Evolutionary conservation across 202 grass and related monocot species (phyloP).

Genomic region (Miscanthus sacchariflorus): DNA sequence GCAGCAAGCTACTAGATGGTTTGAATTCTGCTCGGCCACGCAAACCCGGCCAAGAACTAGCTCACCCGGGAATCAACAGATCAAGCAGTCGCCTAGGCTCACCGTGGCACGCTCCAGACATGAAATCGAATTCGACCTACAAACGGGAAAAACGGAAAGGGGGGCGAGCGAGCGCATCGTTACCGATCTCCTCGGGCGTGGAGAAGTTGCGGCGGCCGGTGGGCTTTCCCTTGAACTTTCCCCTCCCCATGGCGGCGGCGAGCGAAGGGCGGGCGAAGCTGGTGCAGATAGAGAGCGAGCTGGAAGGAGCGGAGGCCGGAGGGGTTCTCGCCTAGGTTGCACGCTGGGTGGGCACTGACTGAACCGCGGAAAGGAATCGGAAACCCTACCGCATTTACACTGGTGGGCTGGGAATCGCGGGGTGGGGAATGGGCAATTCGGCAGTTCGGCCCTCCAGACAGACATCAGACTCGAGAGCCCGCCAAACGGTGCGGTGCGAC

Average conservation of each 20-base stretch:
- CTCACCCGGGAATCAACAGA: constrained; percentile 7
- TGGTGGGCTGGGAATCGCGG: constrained; percentile 33
- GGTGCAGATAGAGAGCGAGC: constrained; percentile 6
- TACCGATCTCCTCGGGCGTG: constrained; percentile 97
- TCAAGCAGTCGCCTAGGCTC: neutral
- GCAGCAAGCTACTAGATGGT: neutral
- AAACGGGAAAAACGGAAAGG: constrained; percentile 13
- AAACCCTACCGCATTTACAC: constrained; percentile 59
- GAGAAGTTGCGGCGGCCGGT: constrained; percentile 98
- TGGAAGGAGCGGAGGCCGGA: neutral
- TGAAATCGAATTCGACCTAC: constrained; percentile 6
- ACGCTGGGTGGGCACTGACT: constrained; percentile 31
- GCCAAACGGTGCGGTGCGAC: neutral
- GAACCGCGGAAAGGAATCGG: constrained; percentile 48
- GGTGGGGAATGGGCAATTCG: neutral
- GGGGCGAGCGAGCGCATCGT: neutral
- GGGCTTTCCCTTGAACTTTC: constrained; percentile 98
- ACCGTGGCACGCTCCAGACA: neutral
- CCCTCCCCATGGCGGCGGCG: constrained; percentile 79
- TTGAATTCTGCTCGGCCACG: constrained; percentile 13
- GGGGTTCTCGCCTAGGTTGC: constrained; percentile 53
- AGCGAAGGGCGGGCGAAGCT: constrained; percentile 1
- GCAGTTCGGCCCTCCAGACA: neutral
- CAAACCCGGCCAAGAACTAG: neutral
- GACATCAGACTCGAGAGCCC: neutral